A percentile compares a stretch with the other conserved stretches of the same genome.
These are phyloP conservation scores for Kluyveromyces marxianus DNA, from an alignment of 1,139 yeast genomes.

Conservation along the genomic window DNA sequence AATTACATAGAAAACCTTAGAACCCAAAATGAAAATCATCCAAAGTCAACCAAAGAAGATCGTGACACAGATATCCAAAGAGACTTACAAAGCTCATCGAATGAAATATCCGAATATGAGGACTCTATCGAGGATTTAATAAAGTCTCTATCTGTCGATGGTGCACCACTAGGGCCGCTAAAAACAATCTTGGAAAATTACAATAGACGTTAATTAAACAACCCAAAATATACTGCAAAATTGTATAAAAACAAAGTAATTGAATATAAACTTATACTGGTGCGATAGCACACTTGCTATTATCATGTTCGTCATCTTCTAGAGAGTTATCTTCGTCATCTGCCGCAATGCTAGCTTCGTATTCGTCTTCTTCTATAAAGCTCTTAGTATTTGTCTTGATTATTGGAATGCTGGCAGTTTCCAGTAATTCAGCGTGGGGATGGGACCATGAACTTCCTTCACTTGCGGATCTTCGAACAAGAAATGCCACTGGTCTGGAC, in stretches of 20 bases:
- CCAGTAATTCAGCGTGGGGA: conserved; percentile 10
- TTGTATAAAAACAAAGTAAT: neutral
- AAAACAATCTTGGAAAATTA: conserved; percentile 11
- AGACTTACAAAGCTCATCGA: conserved; percentile 1
- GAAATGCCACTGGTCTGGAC: conserved; percentile 6
- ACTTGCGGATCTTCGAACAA: conserved; percentile 13
- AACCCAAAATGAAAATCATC: neutral
- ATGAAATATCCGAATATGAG: conserved; percentile 24
- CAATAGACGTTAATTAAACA: neutral
- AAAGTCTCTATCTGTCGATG: conserved; percentile 26
- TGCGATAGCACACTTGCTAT: neutral
- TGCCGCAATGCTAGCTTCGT: conserved; percentile 18
- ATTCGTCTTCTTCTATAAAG: conserved; percentile 7
- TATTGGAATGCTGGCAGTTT: neutral
- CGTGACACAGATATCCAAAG: conserved; percentile 5
- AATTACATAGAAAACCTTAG: conserved; percentile 10
- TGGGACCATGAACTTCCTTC: conserved; percentile 23
- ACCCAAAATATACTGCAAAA: neutral
- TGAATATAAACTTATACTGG: neutral
- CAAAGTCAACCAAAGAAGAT: neutral
- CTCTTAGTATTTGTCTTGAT: neutral
- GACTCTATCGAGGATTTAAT: conserved; percentile 23
- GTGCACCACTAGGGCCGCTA: conserved; percentile 33
- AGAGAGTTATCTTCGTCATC: conserved; percentile 24
- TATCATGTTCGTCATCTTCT: conserved; percentile 11